Conservation (phyloP, 371 early-diverging fungal species). For the Mortierella sp. region DNA sequence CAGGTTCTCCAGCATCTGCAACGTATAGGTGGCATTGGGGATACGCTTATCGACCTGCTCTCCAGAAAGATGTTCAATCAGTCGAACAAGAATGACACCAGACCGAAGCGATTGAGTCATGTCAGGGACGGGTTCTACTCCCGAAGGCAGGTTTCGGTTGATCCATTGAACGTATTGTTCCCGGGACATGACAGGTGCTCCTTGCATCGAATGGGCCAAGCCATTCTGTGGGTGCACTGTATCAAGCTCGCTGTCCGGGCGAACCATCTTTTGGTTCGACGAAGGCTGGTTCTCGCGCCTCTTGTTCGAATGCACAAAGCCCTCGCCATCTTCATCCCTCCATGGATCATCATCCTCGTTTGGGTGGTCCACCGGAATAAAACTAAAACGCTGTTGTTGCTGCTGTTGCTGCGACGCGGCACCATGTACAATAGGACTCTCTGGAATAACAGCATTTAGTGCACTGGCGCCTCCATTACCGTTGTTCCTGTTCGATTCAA, state of each 20-base stretch:
- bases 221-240: slow-evolving; percentile 13
- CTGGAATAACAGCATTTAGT: background rate
- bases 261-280: slow-evolving; percentile 18
- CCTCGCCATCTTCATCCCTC: slow-evolving; percentile 51
- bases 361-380: slow-evolving; percentile 23
- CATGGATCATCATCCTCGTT: slow-evolving; percentile 49
- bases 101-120: slow-evolving; percentile 60
- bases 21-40: slow-evolving; percentile 50
- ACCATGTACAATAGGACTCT: slow-evolving; percentile 22
- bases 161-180: slow-evolving; percentile 68
- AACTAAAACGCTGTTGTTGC: slow-evolving; percentile 40
- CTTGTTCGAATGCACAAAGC: slow-evolving; percentile 15
- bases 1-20: slow-evolving; percentile 63
- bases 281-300: slow-evolving; percentile 11
- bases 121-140: slow-evolving; percentile 55
- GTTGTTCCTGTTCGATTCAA: slow-evolving; percentile 10
- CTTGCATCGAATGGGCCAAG: background rate
- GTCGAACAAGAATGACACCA: slow-evolving; percentile 62
- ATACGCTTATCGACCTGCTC: slow-evolving; percentile 55
- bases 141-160: slow-evolving; percentile 56
- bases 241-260: slow-evolving; percentile 49
- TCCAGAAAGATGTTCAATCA: slow-evolving; percentile 63
- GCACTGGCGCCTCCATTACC: slow-evolving; percentile 1
- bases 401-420: slow-evolving; percentile 2
- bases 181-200: slow-evolving; percentile 33